Evolutionary conservation across 2,329 filamentous ascomycete genomes (phyloP), one percentile per base, ranked within the genome.

Genomic region (Aspergillus udagawae): DNA sequence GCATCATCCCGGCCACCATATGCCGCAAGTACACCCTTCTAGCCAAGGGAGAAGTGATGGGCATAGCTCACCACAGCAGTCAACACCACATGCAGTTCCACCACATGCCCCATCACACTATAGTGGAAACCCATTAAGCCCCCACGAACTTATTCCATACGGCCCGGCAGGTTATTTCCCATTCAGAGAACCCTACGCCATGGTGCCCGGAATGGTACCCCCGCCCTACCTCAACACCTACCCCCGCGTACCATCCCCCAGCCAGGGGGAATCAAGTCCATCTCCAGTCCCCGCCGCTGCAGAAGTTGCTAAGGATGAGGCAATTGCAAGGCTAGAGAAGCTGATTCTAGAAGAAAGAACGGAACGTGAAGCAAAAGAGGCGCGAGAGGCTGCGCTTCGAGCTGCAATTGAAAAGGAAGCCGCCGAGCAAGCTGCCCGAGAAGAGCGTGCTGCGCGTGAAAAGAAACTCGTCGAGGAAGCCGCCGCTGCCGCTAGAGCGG

Each of bases 301-400:
- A 29, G 83, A 88, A 53, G 79, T 82, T 1, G 82, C 73, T 5
- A 78, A 79, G 58, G 77, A 79, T 49, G 80, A 82, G 58, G 79
- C 88, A 55, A 85, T 87, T 60, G 77, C 78, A n/a, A 80, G 87
- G 56, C 81, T 87, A 60, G 80, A 83, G 60, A 81, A 88, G 63
- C 72, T 90, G 57, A 79, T 82, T 48, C 55, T 77, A 52, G 76
- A 79, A 17, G 75, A 79, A 56, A 72, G 74, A 50, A 68, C 61
- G 10, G 76, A 78, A 21, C 71, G 75, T 35, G 75, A 77, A 58
- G 70, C 69, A 29, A 69, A 67, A 35, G 72, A 74, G 51, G 68
- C 67, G 5, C 65, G 73, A 48, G 76, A 77, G 61, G 73, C 72
- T 25, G 71, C 70, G 20, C 65, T 67, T 17, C 61, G 75, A 62